These are phyloP conservation scores for Sonneratia caseolaris DNA, from an alignment of 345 rosid genomes.

Conservation along the genomic window DNA sequence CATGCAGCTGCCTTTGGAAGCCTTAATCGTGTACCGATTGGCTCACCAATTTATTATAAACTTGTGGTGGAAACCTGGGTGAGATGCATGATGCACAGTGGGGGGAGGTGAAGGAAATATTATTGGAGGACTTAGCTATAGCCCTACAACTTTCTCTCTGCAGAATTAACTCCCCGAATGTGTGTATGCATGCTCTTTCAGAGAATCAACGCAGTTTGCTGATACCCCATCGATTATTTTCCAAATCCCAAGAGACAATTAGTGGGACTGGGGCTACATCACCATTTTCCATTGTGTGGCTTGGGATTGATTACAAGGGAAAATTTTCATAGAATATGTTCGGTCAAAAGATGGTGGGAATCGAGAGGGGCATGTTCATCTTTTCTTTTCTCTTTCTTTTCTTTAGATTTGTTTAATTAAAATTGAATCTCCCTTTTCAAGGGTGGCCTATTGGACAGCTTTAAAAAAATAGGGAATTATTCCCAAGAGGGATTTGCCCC, in stretches of 20 bases:
- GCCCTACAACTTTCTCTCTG: not conserved
- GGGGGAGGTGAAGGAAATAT: too few relatives aligned
- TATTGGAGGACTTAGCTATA: too few relatives aligned
- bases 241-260: constrained; percentile 1
- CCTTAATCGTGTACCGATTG: too few relatives aligned
- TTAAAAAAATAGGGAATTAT: not conserved
- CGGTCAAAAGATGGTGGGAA: not conserved
- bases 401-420: not conserved
- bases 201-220: not conserved
- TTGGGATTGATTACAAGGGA: constrained; percentile 4
- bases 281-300: constrained; percentile 5
- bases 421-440: constrained; percentile 3
- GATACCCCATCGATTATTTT: not conserved
- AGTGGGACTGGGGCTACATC: not conserved
- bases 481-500: constrained; percentile 11
- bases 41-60: too few relatives aligned
- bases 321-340: not conserved
- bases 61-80: too few relatives aligned
- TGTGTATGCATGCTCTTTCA: not conserved
- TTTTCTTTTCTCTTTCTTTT: not conserved
- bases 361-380: not conserved
- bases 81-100: too few relatives aligned
- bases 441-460: not conserved
- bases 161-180: not conserved
- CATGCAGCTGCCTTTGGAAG: too few relatives aligned